phyloP scores from a whole-genome alignment of 2,329 filamentous ascomycete genomes.

The Penicillium sp. region DNA sequence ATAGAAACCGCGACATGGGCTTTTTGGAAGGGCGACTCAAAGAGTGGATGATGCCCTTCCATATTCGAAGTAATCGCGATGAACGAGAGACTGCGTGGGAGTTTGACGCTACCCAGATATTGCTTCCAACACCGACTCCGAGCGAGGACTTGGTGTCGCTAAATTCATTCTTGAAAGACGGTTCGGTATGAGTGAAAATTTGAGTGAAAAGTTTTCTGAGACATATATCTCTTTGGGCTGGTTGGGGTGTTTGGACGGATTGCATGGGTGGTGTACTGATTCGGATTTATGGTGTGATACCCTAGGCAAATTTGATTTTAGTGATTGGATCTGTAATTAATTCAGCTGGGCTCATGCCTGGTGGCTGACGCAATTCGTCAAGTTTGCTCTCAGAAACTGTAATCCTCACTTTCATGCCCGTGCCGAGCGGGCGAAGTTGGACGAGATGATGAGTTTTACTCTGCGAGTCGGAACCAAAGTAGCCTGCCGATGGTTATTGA shows the following conservation, averaged over 20 bases:
- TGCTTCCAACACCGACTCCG: slow-evolving; percentile 36
- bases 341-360: background rate
- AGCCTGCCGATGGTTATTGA: too few species aligned
- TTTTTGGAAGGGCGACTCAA: slow-evolving; percentile 44
- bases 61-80: slow-evolving; percentile 38
- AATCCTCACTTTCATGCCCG: background rate
- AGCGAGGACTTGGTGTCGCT: slow-evolving; percentile 35
- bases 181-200: slow-evolving; percentile 12
- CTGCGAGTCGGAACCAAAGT: too few species aligned
- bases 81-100: slow-evolving; percentile 43
- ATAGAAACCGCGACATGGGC: slow-evolving; percentile 48
- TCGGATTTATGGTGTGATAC: slow-evolving; percentile 12
- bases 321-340: background rate
- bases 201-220: too few species aligned
- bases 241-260: slow-evolving; percentile 18
- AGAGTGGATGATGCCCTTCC: slow-evolving; percentile 47
- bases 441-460: too few species aligned
- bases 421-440: background rate
- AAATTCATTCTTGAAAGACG: slow-evolving; percentile 35
- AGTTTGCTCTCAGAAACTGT: too few species aligned
- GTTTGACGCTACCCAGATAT: slow-evolving; percentile 44
- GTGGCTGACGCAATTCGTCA: background rate
- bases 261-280: slow-evolving; percentile 25
- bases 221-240: slow-evolving; percentile 11
- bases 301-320: background rate